Evolutionary conservation across 139 green algal genomes (phyloP), one percentile per base, ranked within the genome.

Genomic region (Pseudopediastrum boryanum): DNA sequence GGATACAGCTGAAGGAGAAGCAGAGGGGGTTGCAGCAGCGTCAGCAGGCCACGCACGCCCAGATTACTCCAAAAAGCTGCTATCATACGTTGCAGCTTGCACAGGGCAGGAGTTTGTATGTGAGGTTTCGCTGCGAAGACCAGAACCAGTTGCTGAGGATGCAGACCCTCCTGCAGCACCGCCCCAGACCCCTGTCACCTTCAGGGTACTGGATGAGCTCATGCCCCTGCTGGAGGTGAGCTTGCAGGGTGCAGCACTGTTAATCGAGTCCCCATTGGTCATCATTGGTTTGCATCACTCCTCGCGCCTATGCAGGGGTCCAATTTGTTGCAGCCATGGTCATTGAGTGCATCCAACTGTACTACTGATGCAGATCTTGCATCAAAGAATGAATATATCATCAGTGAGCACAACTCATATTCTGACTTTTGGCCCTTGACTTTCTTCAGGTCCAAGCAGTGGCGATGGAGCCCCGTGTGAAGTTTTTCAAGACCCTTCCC

Each of bases 131-230:
- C 65, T 92, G 39, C 41, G 35, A 31, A 78, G 87, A 25, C 87
- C 83, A 0, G 44, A 51, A 16, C 79, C 85, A 36, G 74, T 48
- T 54, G 74, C 64, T 16, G 74, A 62, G 31, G 62, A 35, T 1
- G 59, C 27, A 8, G 10, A 10, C 7, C 23, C 10, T 41, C 23
- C 7, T 0, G 7, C 43, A 50, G 44, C 43, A n/a, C 44, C 42
- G 5, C 43, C 52, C 62, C 31, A 39, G 62, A 39, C 35, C n/a
- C 74, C 74, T 9, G 46, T 87, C 25, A 90, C 84, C 0, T 90
- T 90, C 74, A 77, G 72, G n/a, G 84, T 92, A n/a, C 77, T 92
- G 80, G 88, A 92, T 31, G 88, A 92, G 80, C 64, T 80, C 33
- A 44, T 86, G 44, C 88, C 88, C 9, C 79, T 90, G 80, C 36